These are phyloP conservation scores for Adansonia rubrostipa DNA, from an alignment of 441 rosid species.

Conservation along the genomic window DNA sequence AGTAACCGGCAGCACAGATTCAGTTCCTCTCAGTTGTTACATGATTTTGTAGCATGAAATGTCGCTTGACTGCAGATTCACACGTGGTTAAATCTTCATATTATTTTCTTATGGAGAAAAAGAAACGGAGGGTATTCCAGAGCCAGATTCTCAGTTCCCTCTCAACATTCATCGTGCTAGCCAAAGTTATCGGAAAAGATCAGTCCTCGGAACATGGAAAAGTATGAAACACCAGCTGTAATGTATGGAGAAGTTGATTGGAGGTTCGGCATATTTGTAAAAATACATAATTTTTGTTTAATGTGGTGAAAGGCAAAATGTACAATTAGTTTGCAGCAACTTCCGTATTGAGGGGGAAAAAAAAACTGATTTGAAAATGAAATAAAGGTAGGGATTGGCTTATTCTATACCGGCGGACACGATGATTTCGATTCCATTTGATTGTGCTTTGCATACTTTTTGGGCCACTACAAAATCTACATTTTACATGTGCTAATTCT, in stretches of 20 bases:
- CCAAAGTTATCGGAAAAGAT: slow-evolving; percentile 23
- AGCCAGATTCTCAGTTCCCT: slow-evolving; percentile 2
- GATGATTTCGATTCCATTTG: background rate
- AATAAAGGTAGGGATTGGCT: slow-evolving; percentile 40
- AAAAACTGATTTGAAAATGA: too few relatives aligned
- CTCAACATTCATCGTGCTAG: slow-evolving; percentile 14
- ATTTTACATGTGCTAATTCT: background rate
- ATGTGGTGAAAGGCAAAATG: slow-evolving; percentile 37
- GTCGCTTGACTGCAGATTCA: background rate
- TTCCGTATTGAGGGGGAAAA: too few relatives aligned
- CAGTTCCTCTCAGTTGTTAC: slow-evolving; percentile 67
- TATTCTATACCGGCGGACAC: background rate
- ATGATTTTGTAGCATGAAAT: slow-evolving; percentile 73
- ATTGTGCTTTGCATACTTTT: background rate
- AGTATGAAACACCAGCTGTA: slow-evolving; percentile 43
- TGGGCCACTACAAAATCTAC: background rate
- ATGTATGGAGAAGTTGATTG: slow-evolving; percentile 46
- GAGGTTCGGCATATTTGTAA: slow-evolving; percentile 51
- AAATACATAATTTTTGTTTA: slow-evolving; percentile 41
- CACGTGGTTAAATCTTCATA: background rate
- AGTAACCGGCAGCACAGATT: slow-evolving; percentile 68
- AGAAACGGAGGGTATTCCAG: background rate
- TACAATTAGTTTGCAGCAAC: too few relatives aligned
- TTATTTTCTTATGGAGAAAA: background rate
- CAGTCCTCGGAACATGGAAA: background rate